phyloP scores from a whole-genome alignment of 2,329 filamentous ascomycete species.

The Alternaria triticimaculans region DNA sequence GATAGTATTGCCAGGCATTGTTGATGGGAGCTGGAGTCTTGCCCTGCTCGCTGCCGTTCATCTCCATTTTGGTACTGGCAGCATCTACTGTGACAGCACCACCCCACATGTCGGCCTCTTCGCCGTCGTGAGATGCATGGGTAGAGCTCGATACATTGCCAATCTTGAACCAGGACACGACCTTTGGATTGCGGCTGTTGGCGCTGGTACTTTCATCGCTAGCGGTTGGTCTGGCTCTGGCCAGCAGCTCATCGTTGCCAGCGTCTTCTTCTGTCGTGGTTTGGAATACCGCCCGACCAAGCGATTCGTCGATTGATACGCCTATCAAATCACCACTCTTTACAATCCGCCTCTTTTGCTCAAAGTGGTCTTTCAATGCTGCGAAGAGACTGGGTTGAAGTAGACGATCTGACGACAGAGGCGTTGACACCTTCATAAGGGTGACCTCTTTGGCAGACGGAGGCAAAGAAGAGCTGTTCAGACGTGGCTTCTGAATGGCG shows the following conservation, averaged over 20 bases:
- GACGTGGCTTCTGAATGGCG: slow-evolving; percentile 52
- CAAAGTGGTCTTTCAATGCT: slow-evolving; percentile 87
- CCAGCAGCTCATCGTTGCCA: slow-evolving; percentile 59
- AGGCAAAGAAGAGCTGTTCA: slow-evolving; percentile 57
- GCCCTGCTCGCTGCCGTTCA: slow-evolving; percentile 85
- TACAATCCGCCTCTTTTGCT: slow-evolving; percentile 79
- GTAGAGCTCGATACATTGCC: slow-evolving; percentile 63
- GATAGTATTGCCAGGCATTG: slow-evolving; percentile 88
- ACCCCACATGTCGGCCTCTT: slow-evolving; percentile 79
- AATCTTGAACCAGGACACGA: slow-evolving; percentile 91
- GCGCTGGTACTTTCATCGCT: slow-evolving; percentile 22
- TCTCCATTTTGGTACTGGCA: slow-evolving; percentile 84
- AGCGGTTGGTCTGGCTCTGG: slow-evolving; percentile 52
- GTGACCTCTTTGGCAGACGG: slow-evolving; percentile 79
- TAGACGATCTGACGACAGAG: slow-evolving; percentile 82
- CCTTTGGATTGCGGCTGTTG: slow-evolving; percentile 33
- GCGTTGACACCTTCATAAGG: slow-evolving; percentile 86
- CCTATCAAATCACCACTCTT: slow-evolving; percentile 88
- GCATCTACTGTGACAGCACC: slow-evolving; percentile 86
- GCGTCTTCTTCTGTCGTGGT: slow-evolving; percentile 74
- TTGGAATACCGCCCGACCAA: slow-evolving; percentile 83
- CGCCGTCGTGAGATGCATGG: slow-evolving; percentile 63
- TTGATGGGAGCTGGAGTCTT: slow-evolving; percentile 77
- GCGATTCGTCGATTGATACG: slow-evolving; percentile 83
- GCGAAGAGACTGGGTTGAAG: slow-evolving; percentile 87